Conservation (phyloP, 495 filamentous ascomycete genomes). For the Filosporella fistucella region DNA sequence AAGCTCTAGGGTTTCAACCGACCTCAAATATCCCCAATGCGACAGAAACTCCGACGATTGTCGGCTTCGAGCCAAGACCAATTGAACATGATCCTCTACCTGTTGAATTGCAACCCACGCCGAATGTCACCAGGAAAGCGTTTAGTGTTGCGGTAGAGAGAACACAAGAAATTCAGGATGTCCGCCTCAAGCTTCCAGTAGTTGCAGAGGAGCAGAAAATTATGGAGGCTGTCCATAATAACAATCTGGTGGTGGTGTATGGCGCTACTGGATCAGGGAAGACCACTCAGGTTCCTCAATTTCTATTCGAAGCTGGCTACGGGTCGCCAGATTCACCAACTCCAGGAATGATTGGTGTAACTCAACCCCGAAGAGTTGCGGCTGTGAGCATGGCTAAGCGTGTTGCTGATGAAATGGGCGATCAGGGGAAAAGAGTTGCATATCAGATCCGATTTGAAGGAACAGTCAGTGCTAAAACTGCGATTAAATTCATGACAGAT, state of each 20-base stretch:
- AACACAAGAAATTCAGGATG: slow-evolving; percentile 65
- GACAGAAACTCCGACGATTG: slow-evolving; percentile 38
- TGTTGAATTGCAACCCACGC: slow-evolving; percentile 62
- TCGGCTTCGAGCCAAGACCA: slow-evolving; percentile 54
- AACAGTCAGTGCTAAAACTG: slow-evolving; percentile 74
- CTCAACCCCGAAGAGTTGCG: slow-evolving; percentile 88
- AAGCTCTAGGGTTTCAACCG: slow-evolving; percentile 51
- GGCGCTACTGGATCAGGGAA: slow-evolving; percentile 96
- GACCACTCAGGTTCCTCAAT: slow-evolving; percentile 95
- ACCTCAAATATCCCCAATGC: slow-evolving; percentile 24
- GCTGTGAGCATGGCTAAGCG: slow-evolving; percentile 94
- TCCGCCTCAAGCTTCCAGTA: slow-evolving; percentile 77
- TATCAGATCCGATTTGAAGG: slow-evolving; percentile 97
- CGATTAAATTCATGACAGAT: slow-evolving; percentile 99
- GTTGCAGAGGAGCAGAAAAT: slow-evolving; percentile 95
- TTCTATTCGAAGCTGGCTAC: slow-evolving; percentile 90
- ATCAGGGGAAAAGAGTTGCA: slow-evolving; percentile 62
- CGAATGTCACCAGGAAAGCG: slow-evolving; percentile 62
- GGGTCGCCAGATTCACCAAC: slow-evolving; percentile 71
- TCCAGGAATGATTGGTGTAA: slow-evolving; percentile 90
- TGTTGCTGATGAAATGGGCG: slow-evolving; percentile 78
- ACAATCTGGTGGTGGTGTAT: slow-evolving; percentile 84
- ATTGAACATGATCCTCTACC: slow-evolving; percentile 73
- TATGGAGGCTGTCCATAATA: slow-evolving; percentile 94
- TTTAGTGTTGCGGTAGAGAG: slow-evolving; percentile 72